Evolutionary conservation across 192 early-diverging fungal genomes (phyloP), one percentile per base, ranked within the genome.

Genomic region (Coemansia sp.): DNA sequence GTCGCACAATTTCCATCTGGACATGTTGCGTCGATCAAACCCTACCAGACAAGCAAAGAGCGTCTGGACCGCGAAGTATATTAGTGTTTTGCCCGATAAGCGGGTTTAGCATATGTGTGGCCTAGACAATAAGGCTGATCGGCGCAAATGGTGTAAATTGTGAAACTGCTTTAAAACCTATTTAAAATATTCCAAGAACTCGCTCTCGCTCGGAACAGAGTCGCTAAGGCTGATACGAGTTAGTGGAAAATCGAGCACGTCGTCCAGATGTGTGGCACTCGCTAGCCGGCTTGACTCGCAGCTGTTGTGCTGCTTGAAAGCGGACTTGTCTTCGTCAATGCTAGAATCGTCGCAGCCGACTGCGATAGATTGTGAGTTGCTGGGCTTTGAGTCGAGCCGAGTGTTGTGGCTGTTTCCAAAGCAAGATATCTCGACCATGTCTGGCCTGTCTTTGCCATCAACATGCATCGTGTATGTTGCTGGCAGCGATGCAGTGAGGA

Each of bases 401-500:
- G 37, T 50, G 27, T 34, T 68, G 66, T 44, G 58, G 13, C 44
- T 60, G 9, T 20, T 44, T 49, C 56, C 56, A 20, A 47, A 38
- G 34, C 38, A 30, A 16, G 43, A 24, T 9, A 50, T 27, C 15
- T 53, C 47, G 20, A 38, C 9, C 40, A 70, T 38, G 2, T 49
- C 73, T 2, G 68, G 34, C 39, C 16, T 68, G 0, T 62, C 53
- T 15, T 52, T 45, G 9, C 34, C 38, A n/a, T 44, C 59, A 9
- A 68, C 24, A 37, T 38, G 37, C 49, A 73, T 43, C 1, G 39
- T 34, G 20, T 73, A 62, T 20, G 59, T 66, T 37, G 53, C 44
- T 68, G 66, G 66, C 24, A 41, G 30, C 24, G 66, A 60, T n/a
- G 43, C 32, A 40, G 44, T 60, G 35, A 61, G n/a, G 30, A 68